Conservation (phyloP, 2,329 filamentous ascomycete genomes). For the Xylariales sp. region DNA sequence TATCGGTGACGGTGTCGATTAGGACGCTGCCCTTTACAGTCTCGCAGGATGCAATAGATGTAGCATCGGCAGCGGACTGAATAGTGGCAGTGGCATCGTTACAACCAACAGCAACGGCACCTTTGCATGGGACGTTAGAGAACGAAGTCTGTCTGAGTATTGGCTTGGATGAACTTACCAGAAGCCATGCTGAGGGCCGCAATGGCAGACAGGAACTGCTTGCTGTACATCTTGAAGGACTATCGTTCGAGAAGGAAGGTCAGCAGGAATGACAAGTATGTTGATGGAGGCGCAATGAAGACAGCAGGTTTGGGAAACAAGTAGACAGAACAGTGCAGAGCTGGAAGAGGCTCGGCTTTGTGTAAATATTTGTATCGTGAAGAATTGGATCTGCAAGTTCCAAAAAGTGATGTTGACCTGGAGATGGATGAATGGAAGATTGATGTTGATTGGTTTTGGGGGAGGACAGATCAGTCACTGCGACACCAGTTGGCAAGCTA, state of each 20-base stretch:
- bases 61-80: conserved; percentile 59
- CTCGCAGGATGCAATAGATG: conserved; percentile 57
- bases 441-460: not conserved
- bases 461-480: not conserved
- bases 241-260: not conserved
- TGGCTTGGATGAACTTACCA: conserved; percentile 29
- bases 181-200: conserved; percentile 39
- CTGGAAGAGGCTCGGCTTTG: not conserved
- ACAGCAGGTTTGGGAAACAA: conserved; percentile 8
- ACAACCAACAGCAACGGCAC: conserved; percentile 26
- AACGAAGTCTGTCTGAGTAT: not conserved
- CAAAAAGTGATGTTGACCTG: conserved; percentile 15
- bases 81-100: conserved; percentile 46
- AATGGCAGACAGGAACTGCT: conserved; percentile 40
- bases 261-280: conserved; percentile 2
- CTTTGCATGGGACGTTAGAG: conserved; percentile 19
- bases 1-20: conserved; percentile 52
- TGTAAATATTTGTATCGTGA: conserved; percentile 6
- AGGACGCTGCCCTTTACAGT: conserved; percentile 65
- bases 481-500: not conserved
- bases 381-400: conserved; percentile 6
- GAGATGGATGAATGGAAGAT: not conserved
- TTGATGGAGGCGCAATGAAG: not conserved
- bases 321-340: conserved; percentile 1
- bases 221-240: conserved; percentile 40